Percentiles rank a stretch among this genome's conserved stretches.
phyloP scores from a whole-genome alignment of 768 basidiomycete species.

The Leccinum obscurum region DNA sequence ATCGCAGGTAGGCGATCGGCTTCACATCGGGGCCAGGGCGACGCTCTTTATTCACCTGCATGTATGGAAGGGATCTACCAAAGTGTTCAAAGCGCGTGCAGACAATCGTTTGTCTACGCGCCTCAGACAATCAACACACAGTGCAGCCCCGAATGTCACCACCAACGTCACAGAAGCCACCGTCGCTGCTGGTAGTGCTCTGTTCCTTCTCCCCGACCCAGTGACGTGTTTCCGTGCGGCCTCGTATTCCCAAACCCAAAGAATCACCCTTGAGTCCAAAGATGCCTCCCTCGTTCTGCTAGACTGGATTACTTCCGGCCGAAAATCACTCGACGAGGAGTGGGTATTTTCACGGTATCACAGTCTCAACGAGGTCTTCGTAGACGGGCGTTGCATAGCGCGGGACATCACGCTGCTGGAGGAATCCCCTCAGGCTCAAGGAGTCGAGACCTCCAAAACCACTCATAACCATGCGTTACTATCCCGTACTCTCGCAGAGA shows the following conservation, averaged over 20 bases:
- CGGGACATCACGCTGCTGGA: conserved; percentile 81
- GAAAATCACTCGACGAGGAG: conserved; percentile 79
- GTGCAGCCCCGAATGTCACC: conserved; percentile 38
- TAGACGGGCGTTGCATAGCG: conserved; percentile 63
- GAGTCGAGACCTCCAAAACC: conserved; percentile 8
- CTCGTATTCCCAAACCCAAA: conserved; percentile 81
- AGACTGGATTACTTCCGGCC: conserved; percentile 92
- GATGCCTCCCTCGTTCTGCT: conserved; percentile 71
- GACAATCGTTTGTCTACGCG: conserved; percentile 57
- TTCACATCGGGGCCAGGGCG: not conserved
- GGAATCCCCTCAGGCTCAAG: conserved; percentile 24
- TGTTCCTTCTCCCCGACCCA: conserved; percentile 88
- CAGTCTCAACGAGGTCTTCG: conserved; percentile 80
- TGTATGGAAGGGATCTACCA: conserved; percentile 75
- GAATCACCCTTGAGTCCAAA: conserved; percentile 56
- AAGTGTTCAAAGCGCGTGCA: conserved; percentile 83
- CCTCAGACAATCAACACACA: conserved; percentile 13
- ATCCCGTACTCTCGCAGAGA: conserved; percentile 52
- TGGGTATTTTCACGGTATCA: conserved; percentile 88
- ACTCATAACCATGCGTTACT: conserved; percentile 26
- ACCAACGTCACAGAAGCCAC: conserved; percentile 62
- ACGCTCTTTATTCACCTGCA: not conserved
- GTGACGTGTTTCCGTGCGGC: conserved; percentile 90
- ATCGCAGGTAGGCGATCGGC: conserved; percentile 67
- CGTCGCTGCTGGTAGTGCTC: conserved; percentile 50